These are phyloP conservation scores for Lavandula angustifolia DNA, from an alignment of 257 asterid genomes.

Conservation along the genomic window DNA sequence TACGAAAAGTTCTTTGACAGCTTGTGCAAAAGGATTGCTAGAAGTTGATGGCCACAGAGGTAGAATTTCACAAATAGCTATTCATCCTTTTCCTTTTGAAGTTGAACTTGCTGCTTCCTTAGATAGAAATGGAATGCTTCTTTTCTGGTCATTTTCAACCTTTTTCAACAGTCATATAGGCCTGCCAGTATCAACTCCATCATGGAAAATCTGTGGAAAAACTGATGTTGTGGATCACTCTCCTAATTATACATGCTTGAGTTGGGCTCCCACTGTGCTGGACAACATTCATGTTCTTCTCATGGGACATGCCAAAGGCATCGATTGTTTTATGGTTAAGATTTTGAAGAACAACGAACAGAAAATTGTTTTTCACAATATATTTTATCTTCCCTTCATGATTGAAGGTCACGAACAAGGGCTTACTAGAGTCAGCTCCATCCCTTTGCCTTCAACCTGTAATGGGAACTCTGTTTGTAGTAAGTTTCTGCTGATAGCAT, in stretches of 20 bases:
- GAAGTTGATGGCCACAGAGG: conserved; percentile 68
- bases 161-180: conserved; percentile 57
- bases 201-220: conserved; percentile 60
- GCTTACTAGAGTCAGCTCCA: conserved; percentile 56
- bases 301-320: conserved; percentile 76
- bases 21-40: conserved; percentile 52
- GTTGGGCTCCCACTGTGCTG: conserved; percentile 73
- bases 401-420: conserved; percentile 46
- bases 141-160: conserved; percentile 76
- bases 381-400: conserved; percentile 61
- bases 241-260: conserved; percentile 72
- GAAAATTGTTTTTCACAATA: conserved; percentile 42
- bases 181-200: conserved; percentile 63
- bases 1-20: conserved; percentile 39
- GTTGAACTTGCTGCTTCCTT: conserved; percentile 82
- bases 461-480: conserved; percentile 48
- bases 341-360: conserved; percentile 43
- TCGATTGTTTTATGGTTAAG: conserved; percentile 64
- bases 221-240: conserved; percentile 38
- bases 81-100: conserved; percentile 70
- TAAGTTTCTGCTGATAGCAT: conserved; percentile 73
- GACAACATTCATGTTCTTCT: conserved; percentile 57
- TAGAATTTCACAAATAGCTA: conserved; percentile 67
- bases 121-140: conserved; percentile 66
- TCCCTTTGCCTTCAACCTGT: conserved; percentile 66